Conservation (phyloP, 331 rosid genomes). For the Malus hybrid region DNA sequence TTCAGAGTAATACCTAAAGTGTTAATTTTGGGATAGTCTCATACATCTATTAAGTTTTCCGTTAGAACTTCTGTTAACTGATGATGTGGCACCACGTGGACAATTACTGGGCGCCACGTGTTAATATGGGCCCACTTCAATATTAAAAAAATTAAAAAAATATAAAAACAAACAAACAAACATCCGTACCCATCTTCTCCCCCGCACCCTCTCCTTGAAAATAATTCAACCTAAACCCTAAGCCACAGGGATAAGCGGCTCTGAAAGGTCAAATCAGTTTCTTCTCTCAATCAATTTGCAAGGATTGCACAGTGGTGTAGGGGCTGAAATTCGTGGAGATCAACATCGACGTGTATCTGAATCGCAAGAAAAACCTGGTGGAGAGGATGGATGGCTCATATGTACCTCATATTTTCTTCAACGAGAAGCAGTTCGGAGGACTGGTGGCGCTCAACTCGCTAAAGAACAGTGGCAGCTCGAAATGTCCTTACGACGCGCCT, state of each 20-base stretch:
- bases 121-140: too few relatives aligned
- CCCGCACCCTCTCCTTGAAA: too few relatives aligned
- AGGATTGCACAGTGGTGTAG: slow-evolving; percentile 65
- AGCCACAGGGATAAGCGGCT: background rate
- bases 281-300: slow-evolving; percentile 76
- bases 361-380: slow-evolving; percentile 50
- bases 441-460: slow-evolving; percentile 64
- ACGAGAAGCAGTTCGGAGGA: slow-evolving; percentile 68
- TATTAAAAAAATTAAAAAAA: too few relatives aligned
- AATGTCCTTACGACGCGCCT: slow-evolving; percentile 57
- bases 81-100: too few relatives aligned
- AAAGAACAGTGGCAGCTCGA: slow-evolving; percentile 51
- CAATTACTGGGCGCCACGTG: too few relatives aligned
- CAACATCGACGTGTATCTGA: slow-evolving; percentile 65
- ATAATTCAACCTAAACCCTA: too few relatives aligned
- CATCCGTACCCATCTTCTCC: too few relatives aligned
- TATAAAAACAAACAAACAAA: too few relatives aligned
- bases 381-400: slow-evolving; percentile 48
- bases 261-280: slow-evolving; percentile 51
- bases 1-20: too few relatives aligned
- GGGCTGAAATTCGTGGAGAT: slow-evolving; percentile 64
- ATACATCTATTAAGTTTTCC: too few relatives aligned
- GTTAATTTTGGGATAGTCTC: too few relatives aligned
- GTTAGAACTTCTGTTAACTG: too few relatives aligned
- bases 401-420: slow-evolving; percentile 86